Percentiles rank a stretch among this genome's conserved stretches.
phyloP scores from a whole-genome alignment of 1,284 basidiomycete species.

The Psilocybe mexicana region DNA sequence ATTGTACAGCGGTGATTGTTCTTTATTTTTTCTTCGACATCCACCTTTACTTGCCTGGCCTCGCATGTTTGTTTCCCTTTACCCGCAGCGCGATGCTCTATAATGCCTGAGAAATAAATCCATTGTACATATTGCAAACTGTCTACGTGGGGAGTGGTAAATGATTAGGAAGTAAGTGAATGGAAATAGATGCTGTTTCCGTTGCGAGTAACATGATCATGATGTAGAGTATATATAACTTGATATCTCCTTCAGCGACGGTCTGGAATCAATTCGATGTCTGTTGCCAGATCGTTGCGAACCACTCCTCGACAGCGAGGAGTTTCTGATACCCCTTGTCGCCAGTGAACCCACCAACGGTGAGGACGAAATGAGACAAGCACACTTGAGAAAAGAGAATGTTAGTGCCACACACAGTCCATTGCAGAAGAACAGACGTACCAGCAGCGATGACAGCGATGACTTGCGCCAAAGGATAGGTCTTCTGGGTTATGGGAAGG shows the following conservation, averaged over 20 bases:
- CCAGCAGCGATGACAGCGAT: conserved; percentile 47
- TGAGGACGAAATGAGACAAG: conserved; percentile 51
- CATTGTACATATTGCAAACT: conserved; percentile 11
- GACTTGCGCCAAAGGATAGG: conserved; percentile 40
- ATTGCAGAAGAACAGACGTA: conserved; percentile 20
- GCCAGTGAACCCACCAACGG: conserved; percentile 52
- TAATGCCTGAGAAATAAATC: not conserved
- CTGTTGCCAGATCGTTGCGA: conserved; percentile 25
- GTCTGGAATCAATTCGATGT: conserved; percentile 5
- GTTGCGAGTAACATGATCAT: not conserved
- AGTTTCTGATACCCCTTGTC: conserved; percentile 48
- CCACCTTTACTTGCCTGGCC: conserved; percentile 8
- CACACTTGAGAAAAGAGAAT: conserved; percentile 33
- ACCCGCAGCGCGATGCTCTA: conserved; percentile 18
- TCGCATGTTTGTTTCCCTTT: conserved; percentile 3
- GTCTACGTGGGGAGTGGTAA: conserved; percentile 6
- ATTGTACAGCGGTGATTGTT: conserved; percentile 8
- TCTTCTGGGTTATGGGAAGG: conserved; percentile 16
- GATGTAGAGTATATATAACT: not conserved
- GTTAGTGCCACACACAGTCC: not conserved
- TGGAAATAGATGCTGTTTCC: not conserved
- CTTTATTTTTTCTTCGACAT: conserved; percentile 1
- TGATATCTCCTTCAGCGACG: not conserved
- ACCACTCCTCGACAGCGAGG: conserved; percentile 43
- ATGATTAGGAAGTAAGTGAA: not conserved